Evolutionary conservation across 768 basidiomycete genomes (phyloP).

Genomic region (Naganishia antarctica): DNA sequence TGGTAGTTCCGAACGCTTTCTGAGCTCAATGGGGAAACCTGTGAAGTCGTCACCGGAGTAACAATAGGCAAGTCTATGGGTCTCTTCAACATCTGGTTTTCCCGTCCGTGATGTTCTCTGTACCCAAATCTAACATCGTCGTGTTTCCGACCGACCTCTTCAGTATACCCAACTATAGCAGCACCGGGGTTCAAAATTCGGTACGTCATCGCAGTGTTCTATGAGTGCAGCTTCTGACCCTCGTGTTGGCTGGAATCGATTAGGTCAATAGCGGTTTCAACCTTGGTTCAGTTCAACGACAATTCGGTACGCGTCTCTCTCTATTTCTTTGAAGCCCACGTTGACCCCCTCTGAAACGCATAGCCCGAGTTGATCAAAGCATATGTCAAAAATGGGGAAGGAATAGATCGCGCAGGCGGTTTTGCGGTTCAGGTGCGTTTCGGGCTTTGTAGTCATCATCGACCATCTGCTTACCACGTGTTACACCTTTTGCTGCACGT

Average conservation of each 20-base stretch:
- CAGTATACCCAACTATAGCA: conserved; percentile 47
- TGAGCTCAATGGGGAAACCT: conserved; percentile 76
- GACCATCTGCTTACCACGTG: not conserved
- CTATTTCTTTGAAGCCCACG: not conserved
- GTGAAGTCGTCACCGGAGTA: conserved; percentile 90
- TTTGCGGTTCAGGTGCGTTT: conserved; percentile 79
- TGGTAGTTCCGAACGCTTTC: conserved; percentile 74
- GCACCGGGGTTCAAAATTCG: conserved; percentile 49
- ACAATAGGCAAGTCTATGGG: conserved; percentile 65
- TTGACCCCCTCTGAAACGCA: not conserved
- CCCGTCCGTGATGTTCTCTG: too few relatives aligned
- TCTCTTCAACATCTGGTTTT: too few relatives aligned
- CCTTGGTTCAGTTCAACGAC: conserved; percentile 42
- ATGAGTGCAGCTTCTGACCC: not conserved
- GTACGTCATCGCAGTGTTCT: conserved; percentile 24
- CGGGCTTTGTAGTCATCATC: not conserved
- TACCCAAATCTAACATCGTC: too few relatives aligned
- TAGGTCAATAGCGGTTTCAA: conserved; percentile 47
- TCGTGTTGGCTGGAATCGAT: not conserved
- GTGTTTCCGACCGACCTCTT: too few relatives aligned
- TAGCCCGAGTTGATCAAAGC: conserved; percentile 58
- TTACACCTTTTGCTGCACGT: not conserved
- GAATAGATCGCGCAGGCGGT: conserved; percentile 81
- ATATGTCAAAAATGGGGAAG: conserved; percentile 81
- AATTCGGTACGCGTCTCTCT: conserved; percentile 37